Evolutionary conservation across 2,329 filamentous ascomycete genomes (phyloP), one percentile per base, ranked within the genome.

Genomic region (Fusarium sp.): DNA sequence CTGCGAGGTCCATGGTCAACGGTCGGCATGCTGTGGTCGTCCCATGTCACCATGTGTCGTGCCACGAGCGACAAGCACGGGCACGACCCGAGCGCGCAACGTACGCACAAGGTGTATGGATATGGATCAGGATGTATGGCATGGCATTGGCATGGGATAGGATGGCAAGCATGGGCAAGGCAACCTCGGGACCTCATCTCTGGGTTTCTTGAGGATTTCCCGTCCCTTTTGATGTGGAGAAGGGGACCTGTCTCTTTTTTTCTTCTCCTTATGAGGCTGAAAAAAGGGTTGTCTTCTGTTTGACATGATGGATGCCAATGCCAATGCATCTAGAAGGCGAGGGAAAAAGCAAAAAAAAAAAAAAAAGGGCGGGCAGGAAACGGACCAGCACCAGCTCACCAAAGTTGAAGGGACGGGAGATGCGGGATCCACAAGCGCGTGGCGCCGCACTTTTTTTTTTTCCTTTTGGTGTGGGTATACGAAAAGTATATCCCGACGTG

Each of bases 41-140:
- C 69, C 54, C 64, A 69, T 74, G 52, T 59, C 47, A 71, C 72
- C 70, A 76, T 75, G 76, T 74, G 72, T 77, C 76, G 74, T 77
- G 75, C 75, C 75, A 78, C 65, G 74, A 64, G 61, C 52, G 61
- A 61, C 42, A 47, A 66, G 64, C 64, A 69, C 62, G 67, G 66
- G 66, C 73, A 70, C 69, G 65, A 69, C 57, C 69, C 66, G 74
- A 70, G 67, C 66, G 61, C 71, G 29, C 50, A 20, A 54, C 65
- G 61, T 47, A 67, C 54, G 54, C 58, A 47, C 47, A 58, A 24
- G 22, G 18, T 31, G 9, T 11, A 62, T 70, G 50, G 24, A 58
- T 31, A 73, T 62, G 50, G n/a, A 42, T 42, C 38, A n/a, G 34
- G 62, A 59, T 54, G 67, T 64, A 35, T 67, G 70, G 67, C 66